Evolutionary conservation across 2,329 filamentous ascomycete species (phyloP).

Genomic region (Aspergillus sp.): DNA sequence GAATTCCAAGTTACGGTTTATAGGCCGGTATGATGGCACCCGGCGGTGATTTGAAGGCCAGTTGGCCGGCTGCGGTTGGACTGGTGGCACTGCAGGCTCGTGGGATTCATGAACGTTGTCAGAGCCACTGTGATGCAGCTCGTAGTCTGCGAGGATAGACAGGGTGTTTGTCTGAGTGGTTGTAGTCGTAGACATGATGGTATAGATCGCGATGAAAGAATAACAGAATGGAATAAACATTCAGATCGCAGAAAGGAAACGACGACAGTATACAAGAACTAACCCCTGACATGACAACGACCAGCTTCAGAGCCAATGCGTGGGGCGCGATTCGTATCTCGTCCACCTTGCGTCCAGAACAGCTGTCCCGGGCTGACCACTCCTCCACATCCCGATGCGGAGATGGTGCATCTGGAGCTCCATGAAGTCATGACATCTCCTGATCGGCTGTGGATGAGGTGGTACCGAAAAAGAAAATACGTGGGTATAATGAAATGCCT

Average conservation of each 20-base stretch:
- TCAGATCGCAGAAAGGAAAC: neutral
- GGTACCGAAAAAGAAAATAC: too few species aligned
- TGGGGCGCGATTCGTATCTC: too few species aligned
- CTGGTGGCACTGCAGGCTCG: neutral
- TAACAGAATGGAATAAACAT: neutral
- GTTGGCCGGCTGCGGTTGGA: slow-evolving; percentile 12
- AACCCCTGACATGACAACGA: too few species aligned
- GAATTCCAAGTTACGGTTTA: slow-evolving; percentile 40
- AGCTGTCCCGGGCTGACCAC: too few species aligned
- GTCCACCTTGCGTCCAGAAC: too few species aligned
- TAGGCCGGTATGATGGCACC: slow-evolving; percentile 44
- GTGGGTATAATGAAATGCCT: too few species aligned
- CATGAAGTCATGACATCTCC: too few species aligned
- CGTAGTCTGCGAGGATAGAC: slow-evolving; percentile 21
- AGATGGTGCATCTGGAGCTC: too few species aligned
- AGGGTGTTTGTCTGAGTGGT: slow-evolving; percentile 7
- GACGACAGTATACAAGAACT: neutral
- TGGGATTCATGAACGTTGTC: neutral
- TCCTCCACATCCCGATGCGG: too few species aligned
- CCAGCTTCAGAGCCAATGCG: too few species aligned
- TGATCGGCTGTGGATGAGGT: too few species aligned
- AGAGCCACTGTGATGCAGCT: slow-evolving; percentile 20
- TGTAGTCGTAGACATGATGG: slow-evolving; percentile 10
- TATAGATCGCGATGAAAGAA: slow-evolving; percentile 15
- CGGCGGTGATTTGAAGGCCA: slow-evolving; percentile 48